phyloP scores from a whole-genome alignment of 2,329 filamentous ascomycete species.

The Exophiala calicioides region DNA sequence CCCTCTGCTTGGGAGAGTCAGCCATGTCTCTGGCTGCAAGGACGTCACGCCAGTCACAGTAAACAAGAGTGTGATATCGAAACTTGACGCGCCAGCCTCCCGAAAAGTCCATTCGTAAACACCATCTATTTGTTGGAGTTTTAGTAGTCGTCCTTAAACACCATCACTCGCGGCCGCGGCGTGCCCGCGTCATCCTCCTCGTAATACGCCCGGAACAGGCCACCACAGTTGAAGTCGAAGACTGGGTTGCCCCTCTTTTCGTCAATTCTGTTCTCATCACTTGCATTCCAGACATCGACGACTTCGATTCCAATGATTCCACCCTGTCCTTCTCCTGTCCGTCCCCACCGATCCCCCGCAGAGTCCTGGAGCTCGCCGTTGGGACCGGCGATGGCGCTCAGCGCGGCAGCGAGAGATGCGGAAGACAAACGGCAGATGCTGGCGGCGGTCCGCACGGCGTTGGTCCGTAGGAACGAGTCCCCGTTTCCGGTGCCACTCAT shows the following conservation, averaged over 20 bases:
- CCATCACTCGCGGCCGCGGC: slow-evolving; percentile 44
- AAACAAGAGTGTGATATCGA: too few relatives aligned
- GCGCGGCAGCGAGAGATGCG: slow-evolving; percentile 56
- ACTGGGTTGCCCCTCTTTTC: slow-evolving; percentile 55
- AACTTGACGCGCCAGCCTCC: too few relatives aligned
- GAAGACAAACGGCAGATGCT: slow-evolving; percentile 69
- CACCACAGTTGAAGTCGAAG: slow-evolving; percentile 80
- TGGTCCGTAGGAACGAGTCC: slow-evolving; percentile 76
- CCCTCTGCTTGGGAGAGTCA: too few relatives aligned
- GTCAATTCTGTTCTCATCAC: slow-evolving; percentile 39
- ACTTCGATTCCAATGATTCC: slow-evolving; percentile 74
- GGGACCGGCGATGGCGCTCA: slow-evolving; percentile 67
- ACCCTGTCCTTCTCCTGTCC: slow-evolving; percentile 76
- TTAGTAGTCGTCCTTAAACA: slow-evolving; percentile 44
- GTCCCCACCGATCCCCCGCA: slow-evolving; percentile 71
- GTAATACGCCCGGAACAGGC: slow-evolving; percentile 80
- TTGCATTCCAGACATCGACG: too few relatives aligned
- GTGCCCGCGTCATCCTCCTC: slow-evolving; percentile 41
- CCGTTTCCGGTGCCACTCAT: slow-evolving; percentile 84
- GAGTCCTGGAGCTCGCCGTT: slow-evolving; percentile 72
- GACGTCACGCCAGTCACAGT: too few relatives aligned
- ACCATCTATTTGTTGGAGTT: background rate
- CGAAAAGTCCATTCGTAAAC: background rate
- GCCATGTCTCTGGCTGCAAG: too few relatives aligned
- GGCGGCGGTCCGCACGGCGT: slow-evolving; percentile 70